Base-by-base conservation (phyloP, 768 basidiomycete species). In the Hericium coralloides region DNA sequence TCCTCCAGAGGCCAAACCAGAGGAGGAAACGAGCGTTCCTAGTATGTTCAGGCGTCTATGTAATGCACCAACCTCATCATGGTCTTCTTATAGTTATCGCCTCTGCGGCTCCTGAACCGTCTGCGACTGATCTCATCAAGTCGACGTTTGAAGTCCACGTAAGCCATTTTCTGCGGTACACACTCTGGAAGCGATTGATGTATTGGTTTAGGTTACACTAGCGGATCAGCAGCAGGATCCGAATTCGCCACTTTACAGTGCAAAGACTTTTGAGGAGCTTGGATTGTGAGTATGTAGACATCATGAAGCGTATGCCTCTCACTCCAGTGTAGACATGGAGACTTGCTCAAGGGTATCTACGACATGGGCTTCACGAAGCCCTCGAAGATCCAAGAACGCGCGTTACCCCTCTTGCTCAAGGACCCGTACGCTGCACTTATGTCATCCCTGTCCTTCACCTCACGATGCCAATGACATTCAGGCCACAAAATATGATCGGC, bases 401-500 rank as follows among this genome's bases (percentile, higher is more conserved):
- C 97, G 18, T 75, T 98, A 7, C 97, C 97, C 1, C 78, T 99
- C 23, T 79, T 98, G 36, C 83, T 99, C 9, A 68, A 83, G 53
- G 87, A 95, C 66, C 97, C 95, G 94, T 97, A 65, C 64, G 87
- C 75, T 12, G 12, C 23, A 14, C 25, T 53, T 31, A 38, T 39
- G 36, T 3, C 14, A 23, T 20, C 38, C 36, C 31, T 52, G 12
- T 50, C 49, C 55, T 18, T 39, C 41, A 26, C 20, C 45, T 45
- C 38, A 23, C 2, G 52, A 18, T 64, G 54, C 18, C 45, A 58
- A 45, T 15, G 56, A 17, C 37, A 15, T 23, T n/a, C 67, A 99
- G 95, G n/a, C 89, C 95, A 12, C 87, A 85, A 53, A 98, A 98
- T 72, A 95, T 98, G 88, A 98, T 98, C 67, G 97, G 94, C 17